Evolutionary conservation across 495 filamentous ascomycete species (phyloP).

Genomic region (Ramalina peruviana): DNA sequence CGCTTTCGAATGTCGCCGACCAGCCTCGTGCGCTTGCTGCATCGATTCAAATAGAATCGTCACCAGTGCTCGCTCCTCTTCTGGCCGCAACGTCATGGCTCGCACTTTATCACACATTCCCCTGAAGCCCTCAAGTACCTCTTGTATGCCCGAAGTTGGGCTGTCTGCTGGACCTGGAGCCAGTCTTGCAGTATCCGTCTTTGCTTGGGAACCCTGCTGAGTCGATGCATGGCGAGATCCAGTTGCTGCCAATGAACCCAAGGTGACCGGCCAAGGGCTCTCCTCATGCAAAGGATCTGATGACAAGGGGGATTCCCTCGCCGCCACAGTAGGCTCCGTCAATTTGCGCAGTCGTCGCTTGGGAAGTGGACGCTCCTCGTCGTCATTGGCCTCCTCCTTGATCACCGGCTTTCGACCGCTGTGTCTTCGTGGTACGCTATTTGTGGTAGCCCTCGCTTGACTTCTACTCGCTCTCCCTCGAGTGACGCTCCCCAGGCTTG

Average conservation of each 20-base stretch:
- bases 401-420: neutral
- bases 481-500: neutral
- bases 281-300: neutral
- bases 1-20: constrained; percentile 1
- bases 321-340: neutral
- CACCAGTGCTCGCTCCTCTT: constrained; percentile 14
- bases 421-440: neutral
- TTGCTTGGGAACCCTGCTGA: too few relatives aligned
- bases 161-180: neutral
- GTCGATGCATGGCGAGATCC: too few relatives aligned
- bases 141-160: too few relatives aligned
- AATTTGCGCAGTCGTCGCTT: neutral
- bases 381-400: neutral
- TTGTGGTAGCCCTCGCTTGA: neutral
- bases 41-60: constrained; percentile 14
- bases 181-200: neutral
- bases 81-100: constrained; percentile 9
- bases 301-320: neutral
- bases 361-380: neutral
- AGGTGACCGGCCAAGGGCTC: too few relatives aligned
- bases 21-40: constrained; percentile 13
- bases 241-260: too few relatives aligned
- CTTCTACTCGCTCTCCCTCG: neutral
- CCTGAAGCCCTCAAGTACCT: constrained; percentile 11
- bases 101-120: constrained; percentile 7